Evolutionary conservation across 768 basidiomycete species (phyloP).

Genomic region (Xerocomellus chrysenteron): DNA sequence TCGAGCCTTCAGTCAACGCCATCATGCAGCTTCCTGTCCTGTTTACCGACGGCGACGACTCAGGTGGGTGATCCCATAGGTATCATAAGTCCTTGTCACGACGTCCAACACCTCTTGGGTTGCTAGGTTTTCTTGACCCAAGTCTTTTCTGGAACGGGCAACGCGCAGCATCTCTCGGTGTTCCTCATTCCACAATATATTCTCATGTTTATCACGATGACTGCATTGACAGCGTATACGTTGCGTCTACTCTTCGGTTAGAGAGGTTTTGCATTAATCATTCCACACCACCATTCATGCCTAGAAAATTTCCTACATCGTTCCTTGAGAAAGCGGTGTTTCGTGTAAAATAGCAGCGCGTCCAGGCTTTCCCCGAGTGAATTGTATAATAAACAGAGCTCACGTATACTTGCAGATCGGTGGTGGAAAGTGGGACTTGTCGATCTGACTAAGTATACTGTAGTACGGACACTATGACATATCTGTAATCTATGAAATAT

Average conservation of each 20-base stretch:
- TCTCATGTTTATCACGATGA: constrained; percentile 41
- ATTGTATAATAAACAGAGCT: background rate
- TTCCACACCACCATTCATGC: background rate
- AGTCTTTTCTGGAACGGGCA: constrained; percentile 64
- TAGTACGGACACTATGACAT: too few relatives aligned
- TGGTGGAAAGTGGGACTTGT: too few relatives aligned
- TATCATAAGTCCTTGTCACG: background rate
- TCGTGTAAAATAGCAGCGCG: background rate
- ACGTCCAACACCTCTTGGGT: background rate
- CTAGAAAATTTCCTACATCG: too few relatives aligned
- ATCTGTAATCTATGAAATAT: too few relatives aligned
- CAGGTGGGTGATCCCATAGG: constrained; percentile 39
- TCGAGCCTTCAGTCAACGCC: background rate
- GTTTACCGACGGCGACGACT: constrained; percentile 59
- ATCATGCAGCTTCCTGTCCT: constrained; percentile 50
- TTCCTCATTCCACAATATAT: constrained; percentile 62
- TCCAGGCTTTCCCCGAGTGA: background rate
- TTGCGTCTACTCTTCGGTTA: constrained; percentile 37
- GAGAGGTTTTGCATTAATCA: background rate
- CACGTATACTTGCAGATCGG: too few relatives aligned
- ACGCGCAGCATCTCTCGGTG: constrained; percentile 56
- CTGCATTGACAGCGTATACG: constrained; percentile 36
- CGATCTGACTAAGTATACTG: too few relatives aligned
- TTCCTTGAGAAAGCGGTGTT: background rate
- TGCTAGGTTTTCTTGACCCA: constrained; percentile 61